phyloP scores from a whole-genome alignment of 1,284 basidiomycete genomes.

The Cutaneotrichosporon arboriforme region DNA sequence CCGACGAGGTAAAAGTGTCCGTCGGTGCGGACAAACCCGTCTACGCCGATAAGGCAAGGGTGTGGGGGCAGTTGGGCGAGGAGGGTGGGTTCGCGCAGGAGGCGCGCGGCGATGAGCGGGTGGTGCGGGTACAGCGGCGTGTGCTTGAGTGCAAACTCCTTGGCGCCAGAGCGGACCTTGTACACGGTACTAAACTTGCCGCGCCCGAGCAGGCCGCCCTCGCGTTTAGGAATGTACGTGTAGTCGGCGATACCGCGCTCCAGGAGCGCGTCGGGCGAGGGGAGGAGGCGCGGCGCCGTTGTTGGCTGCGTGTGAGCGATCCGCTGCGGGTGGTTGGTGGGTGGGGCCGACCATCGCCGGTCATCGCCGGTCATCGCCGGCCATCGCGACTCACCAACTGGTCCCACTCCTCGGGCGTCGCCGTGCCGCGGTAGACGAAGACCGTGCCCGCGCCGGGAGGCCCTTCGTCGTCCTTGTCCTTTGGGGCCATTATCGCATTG shows the following conservation, averaged over 20 bases:
- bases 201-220: slow-evolving; percentile 45
- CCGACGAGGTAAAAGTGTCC: slow-evolving; percentile 57
- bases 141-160: slow-evolving; percentile 54
- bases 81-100: slow-evolving; percentile 55
- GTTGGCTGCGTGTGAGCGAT: slow-evolving; percentile 11
- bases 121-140: slow-evolving; percentile 57
- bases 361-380: too few species aligned
- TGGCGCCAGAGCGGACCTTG: slow-evolving; percentile 25
- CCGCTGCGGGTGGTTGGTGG: not conserved
- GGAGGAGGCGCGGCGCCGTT: slow-evolving; percentile 12
- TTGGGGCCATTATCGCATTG: slow-evolving; percentile 12
- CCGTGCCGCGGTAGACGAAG: slow-evolving; percentile 25
- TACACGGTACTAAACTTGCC: slow-evolving; percentile 53
- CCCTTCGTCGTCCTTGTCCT: slow-evolving; percentile 22
- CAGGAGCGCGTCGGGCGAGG: slow-evolving; percentile 44
- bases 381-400: slow-evolving; percentile 13
- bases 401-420: slow-evolving; percentile 15
- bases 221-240: slow-evolving; percentile 33
- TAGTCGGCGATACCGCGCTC: slow-evolving; percentile 48
- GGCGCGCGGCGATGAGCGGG: slow-evolving; percentile 53
- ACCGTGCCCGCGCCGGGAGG: slow-evolving; percentile 38
- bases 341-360: too few species aligned
- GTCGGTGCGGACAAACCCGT: slow-evolving; percentile 53
- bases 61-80: slow-evolving; percentile 54
- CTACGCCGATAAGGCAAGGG: slow-evolving; percentile 54